Conservation (phyloP, 768 basidiomycete species). For the Podaxis sp. region DNA sequence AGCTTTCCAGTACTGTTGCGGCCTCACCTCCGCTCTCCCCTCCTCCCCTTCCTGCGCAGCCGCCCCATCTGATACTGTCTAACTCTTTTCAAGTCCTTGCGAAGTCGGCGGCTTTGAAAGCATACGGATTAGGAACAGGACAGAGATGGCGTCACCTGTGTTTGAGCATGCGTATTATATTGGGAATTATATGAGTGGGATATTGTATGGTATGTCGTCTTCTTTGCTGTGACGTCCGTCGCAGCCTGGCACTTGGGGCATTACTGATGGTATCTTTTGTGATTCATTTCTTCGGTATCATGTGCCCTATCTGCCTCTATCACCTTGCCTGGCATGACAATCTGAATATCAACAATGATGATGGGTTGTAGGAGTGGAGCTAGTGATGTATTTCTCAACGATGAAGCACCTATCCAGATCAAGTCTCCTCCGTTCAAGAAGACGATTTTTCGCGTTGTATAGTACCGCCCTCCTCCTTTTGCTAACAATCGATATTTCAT, state of each 20-base stretch:
- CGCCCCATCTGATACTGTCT: background rate
- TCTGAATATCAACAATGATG: background rate
- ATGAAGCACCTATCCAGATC: conserved; percentile 16
- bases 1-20: background rate
- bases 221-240: background rate
- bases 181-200: conserved; percentile 30
- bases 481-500: conserved; percentile 26
- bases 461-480: conserved; percentile 27
- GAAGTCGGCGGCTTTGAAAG: background rate
- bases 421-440: background rate
- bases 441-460: conserved; percentile 28
- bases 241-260: background rate
- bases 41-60: background rate
- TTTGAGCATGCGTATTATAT: conserved; percentile 31
- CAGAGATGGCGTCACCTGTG: conserved; percentile 3
- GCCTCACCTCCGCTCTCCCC: background rate
- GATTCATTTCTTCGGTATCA: background rate
- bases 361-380: conserved; percentile 22
- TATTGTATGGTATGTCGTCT: conserved; percentile 27
- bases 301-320: background rate
- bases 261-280: background rate
- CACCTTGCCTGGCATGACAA: background rate
- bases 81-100: background rate
- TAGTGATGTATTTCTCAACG: conserved; percentile 27
- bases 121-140: background rate